These are phyloP conservation scores for Solanum chacoense DNA, from an alignment of 305 asterid genomes.

Conservation along the genomic window DNA sequence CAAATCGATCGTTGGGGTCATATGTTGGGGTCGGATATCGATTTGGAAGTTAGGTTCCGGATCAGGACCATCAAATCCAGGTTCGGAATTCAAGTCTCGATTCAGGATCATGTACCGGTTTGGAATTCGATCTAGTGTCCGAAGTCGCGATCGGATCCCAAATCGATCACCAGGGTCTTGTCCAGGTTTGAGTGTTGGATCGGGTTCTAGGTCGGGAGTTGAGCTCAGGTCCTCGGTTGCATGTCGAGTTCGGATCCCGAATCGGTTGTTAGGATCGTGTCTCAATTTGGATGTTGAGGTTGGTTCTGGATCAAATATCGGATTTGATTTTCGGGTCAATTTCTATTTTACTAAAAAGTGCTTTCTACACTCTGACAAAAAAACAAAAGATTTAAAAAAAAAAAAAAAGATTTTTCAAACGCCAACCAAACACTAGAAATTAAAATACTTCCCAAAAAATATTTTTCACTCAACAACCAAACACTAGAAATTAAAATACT, in stretches of 20 bases:
- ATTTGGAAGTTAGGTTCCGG: background rate
- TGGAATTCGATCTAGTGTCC: background rate
- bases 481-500: background rate
- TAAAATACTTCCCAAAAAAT: background rate
- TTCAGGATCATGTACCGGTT: background rate
- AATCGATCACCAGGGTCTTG: background rate
- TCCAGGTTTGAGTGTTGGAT: background rate
- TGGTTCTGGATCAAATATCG: background rate
- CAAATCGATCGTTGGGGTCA: background rate
- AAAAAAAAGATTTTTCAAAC: too few relatives aligned
- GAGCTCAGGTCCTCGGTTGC: background rate
- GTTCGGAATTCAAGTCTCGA: background rate
- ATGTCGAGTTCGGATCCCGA: background rate
- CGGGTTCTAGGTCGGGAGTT: background rate
- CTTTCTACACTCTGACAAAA: background rate
- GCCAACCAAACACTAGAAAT: background rate
- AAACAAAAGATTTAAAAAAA: too few relatives aligned
- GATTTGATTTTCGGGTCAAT: background rate
- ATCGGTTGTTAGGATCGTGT: background rate
- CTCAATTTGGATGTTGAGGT: background rate
- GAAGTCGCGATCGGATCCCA: background rate
- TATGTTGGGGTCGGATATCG: background rate
- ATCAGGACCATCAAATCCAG: background rate
- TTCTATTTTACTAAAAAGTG: background rate
- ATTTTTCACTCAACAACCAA: background rate